A percentile compares a stretch with the other conserved stretches of the same genome.
Evolutionary conservation across 106 monocot genomes (phyloP).

Genomic region (Acanthochlamys bracteata): DNA sequence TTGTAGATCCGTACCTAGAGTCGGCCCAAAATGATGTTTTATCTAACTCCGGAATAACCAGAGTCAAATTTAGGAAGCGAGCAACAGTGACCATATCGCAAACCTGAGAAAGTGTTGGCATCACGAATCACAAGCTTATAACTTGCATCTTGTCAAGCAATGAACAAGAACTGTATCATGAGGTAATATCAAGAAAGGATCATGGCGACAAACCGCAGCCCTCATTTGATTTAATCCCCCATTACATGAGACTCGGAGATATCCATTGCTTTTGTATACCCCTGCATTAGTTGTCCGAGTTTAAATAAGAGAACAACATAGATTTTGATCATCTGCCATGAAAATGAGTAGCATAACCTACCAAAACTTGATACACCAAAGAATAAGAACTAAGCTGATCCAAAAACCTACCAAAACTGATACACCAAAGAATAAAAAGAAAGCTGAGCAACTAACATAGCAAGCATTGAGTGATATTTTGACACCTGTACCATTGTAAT

Average conservation of each 20-base stretch:
- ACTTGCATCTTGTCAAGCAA: background rate
- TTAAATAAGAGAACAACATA: background rate
- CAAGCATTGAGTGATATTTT: too few relatives aligned
- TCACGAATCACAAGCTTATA: background rate
- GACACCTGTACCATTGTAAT: too few relatives aligned
- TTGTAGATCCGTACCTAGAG: slow-evolving; percentile 42
- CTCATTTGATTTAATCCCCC: slow-evolving; percentile 96
- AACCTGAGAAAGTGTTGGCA: slow-evolving; percentile 37
- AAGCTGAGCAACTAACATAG: background rate
- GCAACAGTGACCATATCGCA: slow-evolving; percentile 92
- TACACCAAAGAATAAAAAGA: too few relatives aligned
- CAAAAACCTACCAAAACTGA: too few relatives aligned
- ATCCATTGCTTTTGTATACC: slow-evolving; percentile 82
- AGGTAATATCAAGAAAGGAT: background rate
- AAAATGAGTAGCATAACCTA: background rate
- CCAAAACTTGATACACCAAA: background rate
- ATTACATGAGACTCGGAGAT: slow-evolving; percentile 81
- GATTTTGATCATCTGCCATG: background rate
- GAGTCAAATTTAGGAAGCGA: slow-evolving; percentile 68
- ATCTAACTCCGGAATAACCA: slow-evolving; percentile 83
- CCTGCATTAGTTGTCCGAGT: slow-evolving; percentile 24
- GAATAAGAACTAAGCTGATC: background rate
- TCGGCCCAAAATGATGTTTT: slow-evolving; percentile 98
- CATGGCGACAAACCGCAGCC: slow-evolving; percentile 58
- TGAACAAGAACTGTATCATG: background rate